phyloP scores from a whole-genome alignment of 495 filamentous ascomycete genomes.

The Choiromyces venosus region DNA sequence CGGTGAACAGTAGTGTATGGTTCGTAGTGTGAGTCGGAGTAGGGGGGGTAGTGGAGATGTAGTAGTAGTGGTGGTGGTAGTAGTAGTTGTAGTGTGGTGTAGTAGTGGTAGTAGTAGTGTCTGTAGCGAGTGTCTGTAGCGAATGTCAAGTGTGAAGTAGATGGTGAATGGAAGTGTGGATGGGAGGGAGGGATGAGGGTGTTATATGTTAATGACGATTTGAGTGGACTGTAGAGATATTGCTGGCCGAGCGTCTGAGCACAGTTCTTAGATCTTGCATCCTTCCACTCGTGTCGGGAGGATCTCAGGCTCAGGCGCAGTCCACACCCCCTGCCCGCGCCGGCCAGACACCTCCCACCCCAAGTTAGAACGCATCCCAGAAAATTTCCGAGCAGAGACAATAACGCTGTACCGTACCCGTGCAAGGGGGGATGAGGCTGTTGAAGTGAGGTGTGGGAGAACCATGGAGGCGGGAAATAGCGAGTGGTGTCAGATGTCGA shows the following conservation, averaged over 20 bases:
- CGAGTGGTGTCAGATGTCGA: slow-evolving; percentile 39
- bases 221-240: slow-evolving; percentile 19
- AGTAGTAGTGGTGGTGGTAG: slow-evolving; percentile 6
- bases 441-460: slow-evolving; percentile 32
- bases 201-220: slow-evolving; percentile 30
- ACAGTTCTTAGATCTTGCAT: slow-evolving; percentile 36
- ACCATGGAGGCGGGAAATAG: slow-evolving; percentile 39
- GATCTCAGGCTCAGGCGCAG: slow-evolving; percentile 27
- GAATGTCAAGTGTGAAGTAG: neutral
- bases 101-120: neutral
- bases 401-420: slow-evolving; percentile 2
- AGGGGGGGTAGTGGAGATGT: neutral
- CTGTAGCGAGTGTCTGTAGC: slow-evolving; percentile 9
- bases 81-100: neutral
- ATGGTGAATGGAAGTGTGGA: slow-evolving; percentile 17
- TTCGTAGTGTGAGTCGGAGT: neutral
- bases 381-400: slow-evolving; percentile 29
- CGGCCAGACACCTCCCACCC: slow-evolving; percentile 12
- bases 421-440: slow-evolving; percentile 33
- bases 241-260: slow-evolving; percentile 28
- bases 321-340: slow-evolving; percentile 11
- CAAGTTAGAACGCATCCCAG: slow-evolving; percentile 35
- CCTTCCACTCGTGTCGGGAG: slow-evolving; percentile 16
- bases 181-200: slow-evolving; percentile 22
- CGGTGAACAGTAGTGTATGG: neutral